A percentile compares a stretch with the other conserved stretches of the same genome.
Conservation (phyloP, 306 rosid genomes). For the Chamaecrista fasciculata region DNA sequence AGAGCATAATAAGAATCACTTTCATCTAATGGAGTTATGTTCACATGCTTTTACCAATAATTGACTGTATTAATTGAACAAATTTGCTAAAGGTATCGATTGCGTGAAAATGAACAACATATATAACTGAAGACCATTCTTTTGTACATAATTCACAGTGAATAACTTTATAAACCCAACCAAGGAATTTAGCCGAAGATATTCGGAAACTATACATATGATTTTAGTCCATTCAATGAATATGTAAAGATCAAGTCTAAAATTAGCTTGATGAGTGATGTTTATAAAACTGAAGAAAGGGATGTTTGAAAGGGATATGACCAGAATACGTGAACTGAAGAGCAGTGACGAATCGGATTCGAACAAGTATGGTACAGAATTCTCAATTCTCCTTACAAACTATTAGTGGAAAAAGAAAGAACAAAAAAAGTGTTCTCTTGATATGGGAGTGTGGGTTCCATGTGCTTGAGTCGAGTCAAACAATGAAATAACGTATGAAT, state of each 20-base stretch:
- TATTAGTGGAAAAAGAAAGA: background rate
- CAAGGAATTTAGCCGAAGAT: background rate
- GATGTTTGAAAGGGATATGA: background rate
- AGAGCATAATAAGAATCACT: background rate
- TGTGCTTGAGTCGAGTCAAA: background rate
- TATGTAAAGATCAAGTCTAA: background rate
- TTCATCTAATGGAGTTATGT: too few species aligned
- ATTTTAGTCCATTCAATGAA: background rate
- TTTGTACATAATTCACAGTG: background rate
- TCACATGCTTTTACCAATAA: background rate
- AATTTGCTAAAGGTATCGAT: too few species aligned
- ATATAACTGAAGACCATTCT: background rate
- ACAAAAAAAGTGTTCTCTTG: background rate
- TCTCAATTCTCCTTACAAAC: conserved; percentile 1
- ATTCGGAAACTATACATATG: background rate
- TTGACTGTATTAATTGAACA: background rate
- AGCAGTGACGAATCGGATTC: conserved; percentile 26
- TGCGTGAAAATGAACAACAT: background rate
- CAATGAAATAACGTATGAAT: background rate
- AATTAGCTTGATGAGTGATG: background rate
- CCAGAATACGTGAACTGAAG: background rate
- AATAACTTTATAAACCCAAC: background rate
- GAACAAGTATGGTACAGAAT: conserved; percentile 18
- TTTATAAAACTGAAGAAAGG: background rate
- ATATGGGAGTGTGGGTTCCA: conserved; percentile 19